Conservation (phyloP, 805 yeast genomes). For the Starmerella kuoi region DNA sequence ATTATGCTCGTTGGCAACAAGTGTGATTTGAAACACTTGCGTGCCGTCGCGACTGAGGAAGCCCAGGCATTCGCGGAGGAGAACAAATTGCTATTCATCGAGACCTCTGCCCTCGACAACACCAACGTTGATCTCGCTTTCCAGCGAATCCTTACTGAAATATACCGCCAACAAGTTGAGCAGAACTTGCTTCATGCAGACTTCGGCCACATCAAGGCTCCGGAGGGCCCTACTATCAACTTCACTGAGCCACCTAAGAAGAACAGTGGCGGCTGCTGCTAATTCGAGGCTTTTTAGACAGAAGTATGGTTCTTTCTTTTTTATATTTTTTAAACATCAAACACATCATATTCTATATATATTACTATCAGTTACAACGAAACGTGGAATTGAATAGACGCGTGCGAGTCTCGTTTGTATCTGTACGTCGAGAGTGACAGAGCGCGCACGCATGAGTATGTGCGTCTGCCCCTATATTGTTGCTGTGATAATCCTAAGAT, state of each 20-base stretch:
- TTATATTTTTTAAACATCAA: no score
- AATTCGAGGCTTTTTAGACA: no score
- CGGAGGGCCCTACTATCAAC: constrained; percentile 80
- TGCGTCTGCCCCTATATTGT: no score
- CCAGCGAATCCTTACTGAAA: constrained; percentile 82
- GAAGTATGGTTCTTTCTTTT: no score
- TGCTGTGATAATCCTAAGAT: no score
- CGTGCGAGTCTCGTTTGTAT: no score
- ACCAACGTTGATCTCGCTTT: constrained; percentile 92
- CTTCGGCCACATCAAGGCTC: constrained; percentile 49
- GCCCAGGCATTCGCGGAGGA: constrained; percentile 77
- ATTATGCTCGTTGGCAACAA: constrained; percentile 95
- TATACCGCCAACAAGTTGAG: constrained; percentile 92
- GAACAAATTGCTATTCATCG: constrained; percentile 83
- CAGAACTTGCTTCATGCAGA: constrained; percentile 74
- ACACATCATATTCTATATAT: no score
- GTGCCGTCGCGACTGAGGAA: constrained; percentile 97
- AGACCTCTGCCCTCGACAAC: constrained; percentile 86
- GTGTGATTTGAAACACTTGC: constrained; percentile 82
- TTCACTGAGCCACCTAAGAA: constrained; percentile 84
- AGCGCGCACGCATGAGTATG: no score
- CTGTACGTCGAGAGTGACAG: no score
- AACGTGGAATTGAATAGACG: no score
- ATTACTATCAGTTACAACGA: no score
- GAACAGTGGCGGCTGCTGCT: constrained; percentile 56